These are phyloP conservation scores for Zygotorulaspora florentina DNA, from an alignment of 805 yeast genomes.

Conservation along the genomic window DNA sequence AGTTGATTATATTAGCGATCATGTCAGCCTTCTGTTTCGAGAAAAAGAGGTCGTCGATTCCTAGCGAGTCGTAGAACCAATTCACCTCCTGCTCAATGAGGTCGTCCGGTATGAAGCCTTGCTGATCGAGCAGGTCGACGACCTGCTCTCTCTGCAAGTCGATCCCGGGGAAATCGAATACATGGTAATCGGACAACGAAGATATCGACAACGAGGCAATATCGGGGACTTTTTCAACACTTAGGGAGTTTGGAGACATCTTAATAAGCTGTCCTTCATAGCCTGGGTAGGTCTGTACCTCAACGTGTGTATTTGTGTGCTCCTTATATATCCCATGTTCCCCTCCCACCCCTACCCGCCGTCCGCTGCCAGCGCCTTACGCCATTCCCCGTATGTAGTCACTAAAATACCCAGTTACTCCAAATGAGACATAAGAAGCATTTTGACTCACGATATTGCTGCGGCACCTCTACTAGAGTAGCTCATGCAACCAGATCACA, in stretches of 20 bases:
- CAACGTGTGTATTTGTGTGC: no score
- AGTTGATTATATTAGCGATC: conserved; percentile 78
- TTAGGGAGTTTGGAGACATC: conserved; percentile 1
- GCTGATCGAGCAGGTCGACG: conserved; percentile 70
- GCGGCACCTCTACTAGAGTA: background rate
- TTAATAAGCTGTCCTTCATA: background rate
- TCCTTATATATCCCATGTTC: no score
- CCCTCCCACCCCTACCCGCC: no score
- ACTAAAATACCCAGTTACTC: background rate
- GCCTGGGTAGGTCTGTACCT: no score
- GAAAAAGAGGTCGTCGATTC: conserved; percentile 89
- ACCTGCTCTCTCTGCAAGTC: conserved; percentile 77
- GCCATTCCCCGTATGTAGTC: no score
- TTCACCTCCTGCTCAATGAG: conserved; percentile 80
- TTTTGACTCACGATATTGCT: background rate
- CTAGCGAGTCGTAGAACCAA: conserved; percentile 85
- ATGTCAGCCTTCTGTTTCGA: conserved; percentile 78
- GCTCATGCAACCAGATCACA: background rate
- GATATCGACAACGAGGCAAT: conserved; percentile 41
- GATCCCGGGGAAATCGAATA: conserved; percentile 73
- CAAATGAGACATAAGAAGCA: background rate
- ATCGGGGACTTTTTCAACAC: conserved; percentile 30
- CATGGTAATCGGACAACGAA: conserved; percentile 61
- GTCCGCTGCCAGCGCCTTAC: no score
- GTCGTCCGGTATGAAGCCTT: conserved; percentile 86